phyloP scores from a whole-genome alignment of 768 basidiomycete genomes.

The Termitomyces sp. region DNA sequence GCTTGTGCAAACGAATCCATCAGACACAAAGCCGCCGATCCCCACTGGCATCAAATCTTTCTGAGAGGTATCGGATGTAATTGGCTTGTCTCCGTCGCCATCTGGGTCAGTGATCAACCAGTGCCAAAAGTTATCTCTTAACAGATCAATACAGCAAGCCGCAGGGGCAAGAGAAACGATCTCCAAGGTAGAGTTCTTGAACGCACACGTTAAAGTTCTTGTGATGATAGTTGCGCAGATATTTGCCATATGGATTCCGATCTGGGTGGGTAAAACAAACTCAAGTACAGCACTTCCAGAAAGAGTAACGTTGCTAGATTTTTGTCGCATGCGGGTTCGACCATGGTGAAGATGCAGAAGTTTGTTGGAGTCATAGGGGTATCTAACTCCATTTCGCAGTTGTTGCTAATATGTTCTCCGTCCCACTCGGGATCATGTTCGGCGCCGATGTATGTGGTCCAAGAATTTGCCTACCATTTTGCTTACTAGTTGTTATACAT shows the following conservation, averaged over 20 bases:
- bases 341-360: conserved; percentile 40
- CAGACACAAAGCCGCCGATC: conserved; percentile 59
- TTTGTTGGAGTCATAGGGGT: background rate
- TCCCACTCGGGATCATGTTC: conserved; percentile 68
- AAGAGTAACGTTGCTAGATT: conserved; percentile 30
- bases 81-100: conserved; percentile 68
- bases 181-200: conserved; percentile 45
- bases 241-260: conserved; percentile 65
- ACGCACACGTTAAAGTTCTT: background rate
- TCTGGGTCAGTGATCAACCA: conserved; percentile 51
- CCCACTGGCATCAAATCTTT: conserved; percentile 70
- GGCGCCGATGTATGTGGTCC: conserved; percentile 49
- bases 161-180: conserved; percentile 60
- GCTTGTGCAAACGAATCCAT: background rate
- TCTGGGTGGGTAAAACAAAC: conserved; percentile 45
- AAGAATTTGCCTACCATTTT: background rate
- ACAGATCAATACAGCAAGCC: conserved; percentile 47
- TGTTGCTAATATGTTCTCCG: conserved; percentile 68
- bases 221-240: conserved; percentile 31
- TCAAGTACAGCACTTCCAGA: background rate
- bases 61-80: conserved; percentile 72
- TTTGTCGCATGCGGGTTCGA: conserved; percentile 69
- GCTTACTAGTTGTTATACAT: background rate
- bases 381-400: conserved; percentile 4
- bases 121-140: background rate